Percentiles rank a stretch among this genome's conserved stretches.
Conservation (phyloP, 441 rosid genomes). For the Populus trichocarpa region DNA sequence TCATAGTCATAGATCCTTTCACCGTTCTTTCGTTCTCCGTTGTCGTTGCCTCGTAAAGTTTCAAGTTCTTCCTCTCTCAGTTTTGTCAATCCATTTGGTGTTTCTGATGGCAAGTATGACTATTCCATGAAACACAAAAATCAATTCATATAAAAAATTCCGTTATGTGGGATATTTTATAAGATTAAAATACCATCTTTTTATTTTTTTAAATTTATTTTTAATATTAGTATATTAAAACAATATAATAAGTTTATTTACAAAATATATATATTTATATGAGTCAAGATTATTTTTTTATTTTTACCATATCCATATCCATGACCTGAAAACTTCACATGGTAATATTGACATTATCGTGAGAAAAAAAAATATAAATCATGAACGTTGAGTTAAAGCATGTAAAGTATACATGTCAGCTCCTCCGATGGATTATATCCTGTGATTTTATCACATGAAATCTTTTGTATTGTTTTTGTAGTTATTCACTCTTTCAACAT, state of each 20-base stretch:
- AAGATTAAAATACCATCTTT: too few species aligned
- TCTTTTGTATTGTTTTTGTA: too few species aligned
- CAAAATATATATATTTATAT: too few species aligned
- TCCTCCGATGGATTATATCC: not conserved
- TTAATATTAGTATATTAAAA: too few species aligned
- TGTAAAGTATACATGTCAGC: too few species aligned
- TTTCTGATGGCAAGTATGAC: slow-evolving; percentile 36
- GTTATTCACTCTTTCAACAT: not conserved
- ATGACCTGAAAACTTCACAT: too few species aligned
- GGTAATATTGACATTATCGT: not conserved
- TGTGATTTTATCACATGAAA: not conserved
- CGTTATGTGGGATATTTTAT: too few species aligned
- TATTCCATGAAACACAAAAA: slow-evolving; percentile 7
- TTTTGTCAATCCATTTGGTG: slow-evolving; percentile 41
- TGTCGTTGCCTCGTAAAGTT: slow-evolving; percentile 35
- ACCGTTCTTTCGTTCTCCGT: slow-evolving; percentile 28
- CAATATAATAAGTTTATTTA: too few species aligned
- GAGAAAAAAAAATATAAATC: not conserved
- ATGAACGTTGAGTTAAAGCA: not conserved
- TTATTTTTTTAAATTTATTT: too few species aligned
- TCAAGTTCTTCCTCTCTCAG: slow-evolving; percentile 35
- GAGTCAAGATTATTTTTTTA: not conserved
- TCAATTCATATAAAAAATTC: not conserved
- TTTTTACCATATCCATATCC: too few species aligned
- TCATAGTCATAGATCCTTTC: slow-evolving; percentile 47